Percentiles rank a stretch among this genome's conserved stretches.
phyloP scores from a whole-genome alignment of 1,139 yeast species.

The Hemisphaericaspora lyxosophila region DNA sequence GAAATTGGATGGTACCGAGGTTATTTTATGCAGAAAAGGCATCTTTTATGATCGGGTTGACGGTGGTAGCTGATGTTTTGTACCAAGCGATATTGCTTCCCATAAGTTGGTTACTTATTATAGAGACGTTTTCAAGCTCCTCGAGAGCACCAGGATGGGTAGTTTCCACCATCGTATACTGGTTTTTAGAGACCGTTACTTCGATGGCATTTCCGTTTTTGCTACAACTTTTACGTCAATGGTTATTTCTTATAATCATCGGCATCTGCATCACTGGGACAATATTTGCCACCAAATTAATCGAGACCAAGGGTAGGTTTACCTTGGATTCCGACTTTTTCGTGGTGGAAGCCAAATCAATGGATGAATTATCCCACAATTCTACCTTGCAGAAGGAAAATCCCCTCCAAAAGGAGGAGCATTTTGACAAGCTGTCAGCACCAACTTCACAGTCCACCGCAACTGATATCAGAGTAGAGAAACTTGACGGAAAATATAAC shows the following conservation, averaged over 20 bases:
- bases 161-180: slow-evolving; percentile 52
- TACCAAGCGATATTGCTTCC: slow-evolving; percentile 51
- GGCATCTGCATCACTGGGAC: slow-evolving; percentile 33
- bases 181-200: slow-evolving; percentile 46
- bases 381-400: background rate
- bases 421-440: background rate
- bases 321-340: slow-evolving; percentile 8
- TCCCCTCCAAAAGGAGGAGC: background rate
- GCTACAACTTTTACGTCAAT: slow-evolving; percentile 38
- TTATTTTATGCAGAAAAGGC: slow-evolving; percentile 26
- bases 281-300: slow-evolving; percentile 31
- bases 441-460: background rate
- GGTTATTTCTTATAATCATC: slow-evolving; percentile 45
- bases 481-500: background rate
- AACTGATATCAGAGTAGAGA: background rate
- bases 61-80: slow-evolving; percentile 48
- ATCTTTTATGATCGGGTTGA: slow-evolving; percentile 45
- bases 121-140: slow-evolving; percentile 51
- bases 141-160: slow-evolving; percentile 54
- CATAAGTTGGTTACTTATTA: slow-evolving; percentile 54
- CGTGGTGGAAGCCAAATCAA: slow-evolving; percentile 5
- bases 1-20: slow-evolving; percentile 12
- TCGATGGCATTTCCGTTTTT: slow-evolving; percentile 44
- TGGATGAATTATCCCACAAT: background rate
- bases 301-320: slow-evolving; percentile 39